phyloP scores from a whole-genome alignment of 805 yeast genomes.

The Saccharomycopsis selenospora region DNA sequence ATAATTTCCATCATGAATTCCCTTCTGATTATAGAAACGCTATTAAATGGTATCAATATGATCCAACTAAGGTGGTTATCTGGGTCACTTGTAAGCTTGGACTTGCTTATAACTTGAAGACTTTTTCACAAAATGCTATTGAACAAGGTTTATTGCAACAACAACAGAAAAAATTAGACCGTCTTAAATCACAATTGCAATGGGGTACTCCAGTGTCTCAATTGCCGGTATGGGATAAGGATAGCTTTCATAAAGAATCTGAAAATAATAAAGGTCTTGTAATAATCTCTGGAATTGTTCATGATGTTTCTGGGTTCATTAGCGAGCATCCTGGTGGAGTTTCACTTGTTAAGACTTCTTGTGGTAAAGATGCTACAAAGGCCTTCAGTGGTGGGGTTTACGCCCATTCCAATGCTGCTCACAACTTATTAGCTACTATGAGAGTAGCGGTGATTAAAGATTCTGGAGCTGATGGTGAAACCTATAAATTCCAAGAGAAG shows the following conservation, averaged over 20 bases:
- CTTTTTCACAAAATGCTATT: constrained; percentile 71
- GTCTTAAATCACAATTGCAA: constrained; percentile 51
- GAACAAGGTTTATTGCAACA: constrained; percentile 79
- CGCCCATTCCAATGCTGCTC: constrained; percentile 81
- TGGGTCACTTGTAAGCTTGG: constrained; percentile 57
- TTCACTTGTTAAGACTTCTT: constrained; percentile 59
- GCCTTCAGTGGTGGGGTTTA: constrained; percentile 86
- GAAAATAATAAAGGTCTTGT: constrained; percentile 51
- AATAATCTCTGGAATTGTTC: constrained; percentile 72
- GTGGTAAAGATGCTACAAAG: constrained; percentile 75
- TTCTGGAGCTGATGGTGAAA: constrained; percentile 49
- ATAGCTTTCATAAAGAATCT: constrained; percentile 42
- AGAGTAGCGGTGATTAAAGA: constrained; percentile 78
- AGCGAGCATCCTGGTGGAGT: constrained; percentile 83
- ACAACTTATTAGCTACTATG: constrained; percentile 72
- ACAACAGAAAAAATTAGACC: constrained; percentile 70
- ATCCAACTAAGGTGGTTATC: constrained; percentile 68
- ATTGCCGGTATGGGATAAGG: constrained; percentile 71
- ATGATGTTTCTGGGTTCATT: constrained; percentile 61
- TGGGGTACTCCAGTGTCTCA: constrained; percentile 69
- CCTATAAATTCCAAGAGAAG: constrained; percentile 45
- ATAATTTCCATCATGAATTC: constrained; percentile 86
- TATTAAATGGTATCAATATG: constrained; percentile 80
- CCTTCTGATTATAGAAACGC: constrained; percentile 87
- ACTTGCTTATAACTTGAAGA: constrained; percentile 64